Evolutionary conservation across 2,329 filamentous ascomycete genomes (phyloP), one percentile per base, ranked within the genome.

Genomic region (Aspergillus sp.): DNA sequence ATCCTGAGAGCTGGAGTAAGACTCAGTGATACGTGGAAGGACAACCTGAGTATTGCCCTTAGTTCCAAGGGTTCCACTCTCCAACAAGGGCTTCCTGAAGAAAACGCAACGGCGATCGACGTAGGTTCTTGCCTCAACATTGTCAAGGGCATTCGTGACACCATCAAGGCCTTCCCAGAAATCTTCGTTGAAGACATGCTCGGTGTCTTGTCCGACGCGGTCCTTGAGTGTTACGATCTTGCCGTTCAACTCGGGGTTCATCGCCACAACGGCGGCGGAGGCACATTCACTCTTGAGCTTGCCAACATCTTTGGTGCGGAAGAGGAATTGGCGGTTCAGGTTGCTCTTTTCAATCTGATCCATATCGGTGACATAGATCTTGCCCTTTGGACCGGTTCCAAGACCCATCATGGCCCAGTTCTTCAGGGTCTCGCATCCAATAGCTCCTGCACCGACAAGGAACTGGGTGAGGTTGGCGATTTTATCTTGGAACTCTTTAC

Each of bases 381-480:
- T 89, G 68, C 95, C 95, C 49, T 92, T 85, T 3, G 91, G 90
- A 4, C 95, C 95, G 46, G 90, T 90, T 45, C 89, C 93, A 31
- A 99, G 82, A 65, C 95, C 95, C 74, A 98, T 96, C 93, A 99
- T 96, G 37, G 96, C 93, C 93, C 95, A 99, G 76, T 98, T 98
- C 85, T 99, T 99, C 66, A 99, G 80, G 90, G 98, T 99, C 73
- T 99, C 95, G 71, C 95, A 99, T 46, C 95, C 95, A 73, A 99
- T 99, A 62, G 96, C 95, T 68, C 95, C 95, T 47, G 95, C 91
- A 66, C 95, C 95, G 57, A 99, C 95, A 55, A 99, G 82, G 80
- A 99, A 99, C 68, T 98, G 87, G 70, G 88, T 95, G 61, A 95
- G 77, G 68, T 97, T 96, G 60, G 89, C 85, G 65, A 99, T 84